These are phyloP conservation scores for Dactylis glomerata DNA, from an alignment of 176 grass and related monocot species.

Conservation along the genomic window DNA sequence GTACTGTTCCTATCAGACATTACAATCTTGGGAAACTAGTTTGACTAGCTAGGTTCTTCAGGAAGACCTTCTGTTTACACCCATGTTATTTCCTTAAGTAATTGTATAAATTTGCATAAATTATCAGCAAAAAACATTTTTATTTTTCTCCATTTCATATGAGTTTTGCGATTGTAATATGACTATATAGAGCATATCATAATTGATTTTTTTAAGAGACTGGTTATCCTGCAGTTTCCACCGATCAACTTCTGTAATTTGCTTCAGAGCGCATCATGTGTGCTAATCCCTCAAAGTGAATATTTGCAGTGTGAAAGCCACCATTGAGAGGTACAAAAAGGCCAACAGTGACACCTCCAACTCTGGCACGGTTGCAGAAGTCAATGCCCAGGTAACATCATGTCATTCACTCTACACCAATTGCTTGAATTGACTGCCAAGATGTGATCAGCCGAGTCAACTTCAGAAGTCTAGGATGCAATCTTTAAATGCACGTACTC, in stretches of 20 bases:
- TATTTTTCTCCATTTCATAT: not conserved
- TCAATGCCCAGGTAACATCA: conserved; percentile 78
- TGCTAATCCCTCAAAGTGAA: not conserved
- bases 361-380: conserved; percentile 64
- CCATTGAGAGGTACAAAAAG: conserved; percentile 97
- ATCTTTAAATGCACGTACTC: not conserved
- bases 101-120: not conserved
- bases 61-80: not conserved
- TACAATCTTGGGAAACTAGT: not conserved
- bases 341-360: conserved; percentile 67
- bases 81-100: not conserved
- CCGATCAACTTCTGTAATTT: not conserved
- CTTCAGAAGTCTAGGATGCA: not conserved
- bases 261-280: not conserved
- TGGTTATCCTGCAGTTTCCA: not conserved
- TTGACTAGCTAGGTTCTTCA: not conserved
- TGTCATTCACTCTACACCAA: conserved; percentile 22
- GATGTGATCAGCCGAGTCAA: not conserved
- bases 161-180: not conserved
- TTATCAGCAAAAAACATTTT: not conserved
- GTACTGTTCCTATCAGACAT: not conserved
- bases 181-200: not conserved
- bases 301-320: conserved; percentile 81
- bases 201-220: not conserved
- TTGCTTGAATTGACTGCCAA: not conserved